Evolutionary conservation across 805 yeast genomes (phyloP), one percentile per base, ranked within the genome.

Genomic region (Candida xiaguanensis): DNA sequence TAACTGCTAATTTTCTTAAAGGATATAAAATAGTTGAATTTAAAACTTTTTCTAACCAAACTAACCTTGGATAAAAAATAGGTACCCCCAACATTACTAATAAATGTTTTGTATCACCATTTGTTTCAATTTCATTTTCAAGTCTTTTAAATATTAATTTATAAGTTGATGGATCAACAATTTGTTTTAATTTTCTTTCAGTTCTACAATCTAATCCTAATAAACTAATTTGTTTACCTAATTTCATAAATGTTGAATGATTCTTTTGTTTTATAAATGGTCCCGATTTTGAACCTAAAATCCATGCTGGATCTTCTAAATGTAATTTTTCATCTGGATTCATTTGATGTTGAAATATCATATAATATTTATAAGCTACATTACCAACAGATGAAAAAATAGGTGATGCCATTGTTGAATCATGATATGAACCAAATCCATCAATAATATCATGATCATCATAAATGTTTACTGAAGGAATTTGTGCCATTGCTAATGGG

Each of bases 391-490:
- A 77, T 41, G 61, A 57, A 56, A 91, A 86, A 7, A 86, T 75
- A 1, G 78, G 80, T 28, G 79, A 76, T 2, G 52, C 51, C 96
- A 88, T 89, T 24, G 95, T 86, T 1, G 60, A 41, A 48, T 88
- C 85, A 35, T 72, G 70, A 59, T 91, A 91, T 0, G 96, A 85
- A 2, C 98, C 99, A 63, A 79, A 91, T 2, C 98, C 99, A 56
- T 91, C 99, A 49, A 93, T 90, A 38, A 91, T 86, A 59, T 93
- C 98, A 62, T 91, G 99, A 59, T 91, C 99, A 59, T 91, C 99
- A 63, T 68, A 90, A 23, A 91, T 77, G 59, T 90, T 91, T 39
- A 91, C 71, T 25, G 83, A 75, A 5, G 99, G 98, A 46, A 91
- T 90, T 34, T 78, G 78, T 0, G 95, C 80, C 68, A 85, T 63